Conservation (phyloP, 192 early-diverging fungal genomes). For the Coemansia biformis region DNA sequence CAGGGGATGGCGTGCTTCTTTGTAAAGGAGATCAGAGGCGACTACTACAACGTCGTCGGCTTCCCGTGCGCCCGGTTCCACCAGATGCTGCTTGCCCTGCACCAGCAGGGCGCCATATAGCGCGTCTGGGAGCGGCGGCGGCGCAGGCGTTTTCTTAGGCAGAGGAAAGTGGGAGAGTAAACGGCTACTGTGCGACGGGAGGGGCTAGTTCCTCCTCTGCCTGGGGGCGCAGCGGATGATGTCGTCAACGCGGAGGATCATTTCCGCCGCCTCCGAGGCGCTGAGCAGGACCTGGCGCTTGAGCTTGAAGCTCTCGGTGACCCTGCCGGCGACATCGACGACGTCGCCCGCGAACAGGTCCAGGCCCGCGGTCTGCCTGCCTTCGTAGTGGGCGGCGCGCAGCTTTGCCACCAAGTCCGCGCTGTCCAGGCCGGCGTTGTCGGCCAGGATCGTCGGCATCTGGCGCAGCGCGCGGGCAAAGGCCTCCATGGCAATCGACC, state of each 20-base stretch:
- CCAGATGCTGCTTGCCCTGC: slow-evolving; percentile 40
- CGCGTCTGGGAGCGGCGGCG: not conserved
- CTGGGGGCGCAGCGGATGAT: slow-evolving; percentile 89
- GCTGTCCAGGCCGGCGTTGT: slow-evolving; percentile 96
- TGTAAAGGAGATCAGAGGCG: slow-evolving; percentile 68
- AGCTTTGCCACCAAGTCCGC: slow-evolving; percentile 88
- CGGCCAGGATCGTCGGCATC: slow-evolving; percentile 95
- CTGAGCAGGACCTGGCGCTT: slow-evolving; percentile 90
- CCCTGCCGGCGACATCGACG: slow-evolving; percentile 73
- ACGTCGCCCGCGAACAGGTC: slow-evolving; percentile 83
- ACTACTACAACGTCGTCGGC: slow-evolving; percentile 76
- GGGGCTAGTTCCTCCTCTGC: slow-evolving; percentile 40
- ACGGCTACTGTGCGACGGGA: no score
- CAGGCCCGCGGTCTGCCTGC: slow-evolving; percentile 68
- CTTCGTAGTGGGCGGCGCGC: slow-evolving; percentile 90
- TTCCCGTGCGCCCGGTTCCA: slow-evolving; percentile 48
- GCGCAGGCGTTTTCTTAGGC: not conserved
- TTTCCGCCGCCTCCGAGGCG: slow-evolving; percentile 93
- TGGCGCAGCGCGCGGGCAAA: slow-evolving; percentile 93
- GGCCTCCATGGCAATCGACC: slow-evolving; percentile 89
- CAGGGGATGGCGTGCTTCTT: slow-evolving; percentile 71
- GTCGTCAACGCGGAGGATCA: slow-evolving; percentile 97
- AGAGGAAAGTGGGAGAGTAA: not conserved
- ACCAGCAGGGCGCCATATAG: slow-evolving; percentile 12
- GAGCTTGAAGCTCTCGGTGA: slow-evolving; percentile 96